Evolutionary conservation across 2,329 filamentous ascomycete species (phyloP), one percentile per base, ranked within the genome.

Genomic region (Botrytis tulipae): DNA sequence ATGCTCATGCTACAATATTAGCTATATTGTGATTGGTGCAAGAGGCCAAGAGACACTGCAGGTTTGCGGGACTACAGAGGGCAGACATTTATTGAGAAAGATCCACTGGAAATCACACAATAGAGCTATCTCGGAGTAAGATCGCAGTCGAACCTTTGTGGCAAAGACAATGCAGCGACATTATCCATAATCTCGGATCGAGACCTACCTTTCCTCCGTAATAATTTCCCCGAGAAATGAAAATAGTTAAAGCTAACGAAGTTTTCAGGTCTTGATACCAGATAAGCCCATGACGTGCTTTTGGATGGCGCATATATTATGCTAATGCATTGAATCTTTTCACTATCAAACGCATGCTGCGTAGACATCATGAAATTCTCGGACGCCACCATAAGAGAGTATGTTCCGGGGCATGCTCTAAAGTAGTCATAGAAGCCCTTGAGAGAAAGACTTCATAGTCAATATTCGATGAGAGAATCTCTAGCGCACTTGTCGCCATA

Each of bases 401-500:
- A 42, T 20, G 57, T 57, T n/a, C 10, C 18, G 35, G 25, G 14
- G 2, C 14, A 22, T 68, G 48, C 18, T 68, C 66, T n/a, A 42
- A 42, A 68, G 35, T 6, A 25, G 46, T 32, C 16, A 18, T 57
- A 14, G 29, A 25, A 29, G 25, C 35, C 25, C 46, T 54, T 54
- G 25, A 14, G 10, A 42, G 40, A 29, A 42, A n/a, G 25, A 57
- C 20, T 54, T 20, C 65, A 67, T 22, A 14, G n/a, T 67, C 16
- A 40, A 22, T 29, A 44, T 25, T 44, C 32, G 51, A 70, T 70
- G 68, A 70, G 40, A 25, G 25, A 37, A 71, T 71, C 25, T 62
- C 42, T 63, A 63, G 69, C 57, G 59, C 69, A 71, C 57, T 71
- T 71, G 69, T 71, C 69, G 54, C 69, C 69, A 71, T 71, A n/a